Base-by-base conservation (phyloP, 2,329 filamentous ascomycete genomes). In the Alternaria hordeiaustralica region DNA sequence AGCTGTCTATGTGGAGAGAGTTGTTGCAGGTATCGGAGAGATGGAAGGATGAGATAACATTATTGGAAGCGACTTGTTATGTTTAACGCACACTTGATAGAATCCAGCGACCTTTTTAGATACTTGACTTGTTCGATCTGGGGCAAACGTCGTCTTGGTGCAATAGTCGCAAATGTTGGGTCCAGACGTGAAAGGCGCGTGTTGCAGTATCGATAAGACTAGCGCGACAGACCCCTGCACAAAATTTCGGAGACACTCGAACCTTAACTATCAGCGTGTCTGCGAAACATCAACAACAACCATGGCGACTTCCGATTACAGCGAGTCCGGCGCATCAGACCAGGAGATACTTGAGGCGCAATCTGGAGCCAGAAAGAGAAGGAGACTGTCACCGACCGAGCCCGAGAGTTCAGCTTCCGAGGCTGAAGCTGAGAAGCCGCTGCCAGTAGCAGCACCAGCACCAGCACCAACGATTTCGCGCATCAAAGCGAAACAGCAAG, bases 1-100 rank as follows among this genome's bases (percentile, higher is more conserved):
- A 79, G 77, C 11, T 88, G 86, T 71, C 76, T 87, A 1, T 88
- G 86, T 68, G 85, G 85, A 5, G 84, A 87, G 74, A 71, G 78
- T 12, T 84, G 84, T 58, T 88, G 86, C 70, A 77, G 84, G 60
- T 86, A 85, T 65, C 77, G 65, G 60, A 68, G 73, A 23, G 23
- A 62, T 21, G 46, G 51, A 28, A 25, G 33, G 47, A 13, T 12
- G 6, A 49, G n/a, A 49, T 53, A 53, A 41, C 36, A 41, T 18
- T 18, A 8, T 41, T 11, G 15, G 36, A 41, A 41, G 36, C 36
- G 36, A 41, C 36, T 36, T 18, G 36, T n/a, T 18, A 5, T 41
- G 2, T 41, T 41, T 41, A 10, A 41, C 8, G 36, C 36, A 18
- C n/a, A 41, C 15, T 18, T 11, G n/a, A 41, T 41, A 41, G 23